phyloP scores from a whole-genome alignment of 169 alveolate species.

The Plasmodium malariae region DNA sequence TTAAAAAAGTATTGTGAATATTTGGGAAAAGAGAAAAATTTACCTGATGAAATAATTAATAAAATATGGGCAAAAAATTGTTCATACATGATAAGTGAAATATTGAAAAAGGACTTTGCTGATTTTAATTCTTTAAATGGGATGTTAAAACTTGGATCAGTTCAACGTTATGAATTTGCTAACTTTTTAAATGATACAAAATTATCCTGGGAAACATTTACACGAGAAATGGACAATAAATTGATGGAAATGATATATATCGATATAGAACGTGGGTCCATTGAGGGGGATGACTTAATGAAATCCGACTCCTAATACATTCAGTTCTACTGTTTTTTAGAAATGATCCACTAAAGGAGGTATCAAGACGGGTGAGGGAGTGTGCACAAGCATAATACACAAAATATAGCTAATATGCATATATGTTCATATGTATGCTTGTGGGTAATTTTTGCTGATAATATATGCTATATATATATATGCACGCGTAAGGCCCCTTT shows the following conservation, averaged over 20 bases:
- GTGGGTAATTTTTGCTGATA: no score
- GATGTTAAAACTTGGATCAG: neutral
- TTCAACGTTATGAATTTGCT: neutral
- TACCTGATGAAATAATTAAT: neutral
- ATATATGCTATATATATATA: no score
- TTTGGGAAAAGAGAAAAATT: neutral
- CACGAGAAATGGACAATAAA: neutral
- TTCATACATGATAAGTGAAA: neutral
- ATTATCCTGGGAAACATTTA: neutral
- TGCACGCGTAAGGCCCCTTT: no score
- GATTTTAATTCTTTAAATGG: constrained; percentile 12
- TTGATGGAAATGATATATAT: neutral
- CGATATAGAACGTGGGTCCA: neutral
- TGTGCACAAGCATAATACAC: no score
- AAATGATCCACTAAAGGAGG: neutral
- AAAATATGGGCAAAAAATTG: neutral
- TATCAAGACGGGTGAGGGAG: no score
- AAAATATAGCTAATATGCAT: no score
- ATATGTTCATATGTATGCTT: no score
- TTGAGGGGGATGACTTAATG: neutral
- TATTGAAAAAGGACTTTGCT: neutral
- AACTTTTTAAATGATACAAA: neutral
- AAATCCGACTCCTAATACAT: no score
- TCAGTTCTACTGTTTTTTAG: neutral
- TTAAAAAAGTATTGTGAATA: constrained; percentile 3